phyloP scores from a whole-genome alignment of 192 early-diverging fungal genomes.

The Pecoramyces ruminantium region DNA sequence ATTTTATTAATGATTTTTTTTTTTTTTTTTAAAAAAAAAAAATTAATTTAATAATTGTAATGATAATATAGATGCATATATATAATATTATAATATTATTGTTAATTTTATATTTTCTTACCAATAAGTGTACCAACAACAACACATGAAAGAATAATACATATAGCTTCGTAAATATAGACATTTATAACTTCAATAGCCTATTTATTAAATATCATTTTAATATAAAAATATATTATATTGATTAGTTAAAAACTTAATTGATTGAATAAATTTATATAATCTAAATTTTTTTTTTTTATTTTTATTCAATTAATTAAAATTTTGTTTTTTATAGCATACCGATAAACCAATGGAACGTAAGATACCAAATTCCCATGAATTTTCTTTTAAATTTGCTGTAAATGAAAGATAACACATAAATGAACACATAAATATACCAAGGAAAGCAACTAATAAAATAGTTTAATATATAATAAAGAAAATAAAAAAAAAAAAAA shows the following conservation, averaged over 20 bases:
- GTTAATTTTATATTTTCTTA: too few relatives aligned
- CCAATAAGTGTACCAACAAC: constrained; percentile 10
- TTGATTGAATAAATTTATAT: too few relatives aligned
- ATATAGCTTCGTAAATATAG: constrained; percentile 13
- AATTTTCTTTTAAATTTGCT: constrained; percentile 13
- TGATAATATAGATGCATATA: too few relatives aligned
- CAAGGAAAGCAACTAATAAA: constrained; percentile 14
- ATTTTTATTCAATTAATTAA: background rate
- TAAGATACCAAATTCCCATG: constrained; percentile 16
- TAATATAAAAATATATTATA: too few relatives aligned
- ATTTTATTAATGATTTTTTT: too few relatives aligned
- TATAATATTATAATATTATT: too few relatives aligned
- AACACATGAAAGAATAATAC: constrained; percentile 8
- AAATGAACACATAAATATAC: constrained; percentile 12
- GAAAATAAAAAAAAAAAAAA: background rate
- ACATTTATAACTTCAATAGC: constrained; percentile 5
- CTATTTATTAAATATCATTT: too few relatives aligned
- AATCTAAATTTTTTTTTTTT: too few relatives aligned
- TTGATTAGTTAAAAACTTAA: too few relatives aligned
- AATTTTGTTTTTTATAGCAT: background rate
- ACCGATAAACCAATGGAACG: constrained; percentile 13
- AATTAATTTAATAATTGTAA: too few relatives aligned
- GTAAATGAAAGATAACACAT: constrained; percentile 15
- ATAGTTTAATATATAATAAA: too few relatives aligned
- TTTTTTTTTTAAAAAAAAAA: too few relatives aligned